These are phyloP conservation scores for Aspergillus pseudonomiae DNA, from an alignment of 2,329 filamentous ascomycete genomes.

Conservation along the genomic window DNA sequence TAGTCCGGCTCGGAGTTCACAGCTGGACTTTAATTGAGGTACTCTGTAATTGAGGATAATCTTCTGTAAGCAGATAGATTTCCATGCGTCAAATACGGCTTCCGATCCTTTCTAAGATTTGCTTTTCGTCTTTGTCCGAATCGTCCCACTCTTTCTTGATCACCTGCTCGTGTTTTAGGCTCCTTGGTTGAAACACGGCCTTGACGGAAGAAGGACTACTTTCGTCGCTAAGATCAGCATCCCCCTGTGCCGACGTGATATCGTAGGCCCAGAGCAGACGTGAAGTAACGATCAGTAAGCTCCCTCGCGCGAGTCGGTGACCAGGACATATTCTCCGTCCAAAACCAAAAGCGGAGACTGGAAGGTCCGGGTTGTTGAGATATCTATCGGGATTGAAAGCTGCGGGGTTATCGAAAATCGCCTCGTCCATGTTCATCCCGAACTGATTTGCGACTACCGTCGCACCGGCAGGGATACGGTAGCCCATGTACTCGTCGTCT, in stretches of 20 bases:
- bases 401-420: constrained; percentile 41
- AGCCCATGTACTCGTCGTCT: constrained; percentile 53
- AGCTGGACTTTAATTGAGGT: background rate
- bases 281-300: constrained; percentile 13
- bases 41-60: background rate
- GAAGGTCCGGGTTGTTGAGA: constrained; percentile 19
- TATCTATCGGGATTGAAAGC: constrained; percentile 41
- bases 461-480: constrained; percentile 51
- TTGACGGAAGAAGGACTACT: constrained; percentile 7
- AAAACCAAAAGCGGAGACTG: constrained; percentile 17
- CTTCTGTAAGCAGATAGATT: background rate
- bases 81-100: background rate
- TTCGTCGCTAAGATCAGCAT: background rate
- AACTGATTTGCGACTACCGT: constrained; percentile 47
- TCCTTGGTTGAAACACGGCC: constrained; percentile 1
- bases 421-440: constrained; percentile 45
- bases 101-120: constrained; percentile 1
- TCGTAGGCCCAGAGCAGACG: constrained; percentile 15
- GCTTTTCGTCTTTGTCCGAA: constrained; percentile 11
- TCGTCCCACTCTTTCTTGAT: constrained; percentile 1
- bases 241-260: background rate
- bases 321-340: constrained; percentile 17
- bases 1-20: background rate
- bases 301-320: constrained; percentile 5
- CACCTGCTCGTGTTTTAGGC: background rate